These are phyloP conservation scores for Ricinus communis DNA, from an alignment of 345 rosid species.

Conservation along the genomic window DNA sequence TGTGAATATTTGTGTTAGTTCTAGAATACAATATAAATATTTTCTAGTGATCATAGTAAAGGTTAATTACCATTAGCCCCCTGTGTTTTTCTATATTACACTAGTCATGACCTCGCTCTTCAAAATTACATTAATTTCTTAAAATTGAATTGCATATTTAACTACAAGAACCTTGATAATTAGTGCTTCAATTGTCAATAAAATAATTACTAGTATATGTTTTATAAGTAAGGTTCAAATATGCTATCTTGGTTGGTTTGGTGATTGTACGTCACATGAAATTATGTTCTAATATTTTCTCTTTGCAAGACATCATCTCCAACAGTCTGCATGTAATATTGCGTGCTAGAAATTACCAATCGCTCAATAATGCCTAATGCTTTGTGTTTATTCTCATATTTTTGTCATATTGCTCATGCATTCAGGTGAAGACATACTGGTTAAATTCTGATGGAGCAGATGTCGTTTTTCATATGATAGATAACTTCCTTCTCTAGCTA, in stretches of 20 bases:
- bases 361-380: background rate
- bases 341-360: background rate
- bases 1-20: too few species aligned
- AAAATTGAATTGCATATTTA: background rate
- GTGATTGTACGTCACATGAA: background rate
- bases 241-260: background rate
- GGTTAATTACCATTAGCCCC: too few species aligned
- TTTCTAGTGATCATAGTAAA: too few species aligned
- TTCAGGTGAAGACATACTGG: conserved; percentile 90
- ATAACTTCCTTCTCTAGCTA: conserved; percentile 67
- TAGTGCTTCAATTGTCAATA: background rate
- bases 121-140: too few species aligned
- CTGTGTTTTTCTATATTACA: too few species aligned
- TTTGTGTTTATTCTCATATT: background rate
- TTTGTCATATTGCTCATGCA: conserved; percentile 10
- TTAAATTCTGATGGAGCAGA: conserved; percentile 89
- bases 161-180: background rate
- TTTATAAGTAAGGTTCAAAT: background rate
- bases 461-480: conserved; percentile 88
- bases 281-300: background rate
- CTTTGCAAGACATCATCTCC: background rate
- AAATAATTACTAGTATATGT: background rate
- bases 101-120: too few species aligned
- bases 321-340: background rate
- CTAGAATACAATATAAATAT: too few species aligned